Evolutionary conservation across 352 stramenopile species (phyloP), one percentile per base, ranked within the genome.

Genomic region (Phytophthora colocasiae): DNA sequence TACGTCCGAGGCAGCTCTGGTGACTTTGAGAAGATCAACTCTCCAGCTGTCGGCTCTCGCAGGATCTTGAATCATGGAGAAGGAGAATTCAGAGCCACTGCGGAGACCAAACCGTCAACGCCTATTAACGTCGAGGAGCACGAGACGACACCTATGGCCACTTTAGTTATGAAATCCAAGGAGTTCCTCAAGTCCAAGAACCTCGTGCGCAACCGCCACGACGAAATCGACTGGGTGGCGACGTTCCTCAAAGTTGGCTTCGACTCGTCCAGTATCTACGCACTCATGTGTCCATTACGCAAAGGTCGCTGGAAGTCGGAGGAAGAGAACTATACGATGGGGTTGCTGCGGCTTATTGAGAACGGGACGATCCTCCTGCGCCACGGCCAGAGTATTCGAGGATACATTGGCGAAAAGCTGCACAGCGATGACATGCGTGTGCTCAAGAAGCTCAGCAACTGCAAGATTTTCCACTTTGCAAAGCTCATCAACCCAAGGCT

Each of bases 391-490:
- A 91, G 77, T 49, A 85, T 93, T 45, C 85, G 85, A 6, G 75
- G 75, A 0, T 93, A 89, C 65, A 78, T 93, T 46, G 80, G 83
- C 31, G 82, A 91, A 53, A 91, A 89, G 55, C 67, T 92, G 27
- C 83, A 94, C 66, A 92, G 83, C 39, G 83, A 93, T 45, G 83
- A 92, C 62, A 92, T 93, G 85, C 85, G 85, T 15, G 85, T 92
- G 54, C 75, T 93, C 48, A 93, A 94, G 71, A 94, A 94, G 66
- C 65, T 94, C 6, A 90, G 77, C 77, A 94, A 92, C 54, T 94
- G 81, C 69, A 89, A 90, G 63, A 78, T 85, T 58, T 94, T 91
- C 46, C 80, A 86, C 66, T 92, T 93, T 69, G 76, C 80, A 2
- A 80, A 84, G 31, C 59, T 66, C 40, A 90, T 91, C 31, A 89